These are phyloP conservation scores for Aspergillus ostianus DNA, from an alignment of 495 filamentous ascomycete genomes.

Conservation along the genomic window DNA sequence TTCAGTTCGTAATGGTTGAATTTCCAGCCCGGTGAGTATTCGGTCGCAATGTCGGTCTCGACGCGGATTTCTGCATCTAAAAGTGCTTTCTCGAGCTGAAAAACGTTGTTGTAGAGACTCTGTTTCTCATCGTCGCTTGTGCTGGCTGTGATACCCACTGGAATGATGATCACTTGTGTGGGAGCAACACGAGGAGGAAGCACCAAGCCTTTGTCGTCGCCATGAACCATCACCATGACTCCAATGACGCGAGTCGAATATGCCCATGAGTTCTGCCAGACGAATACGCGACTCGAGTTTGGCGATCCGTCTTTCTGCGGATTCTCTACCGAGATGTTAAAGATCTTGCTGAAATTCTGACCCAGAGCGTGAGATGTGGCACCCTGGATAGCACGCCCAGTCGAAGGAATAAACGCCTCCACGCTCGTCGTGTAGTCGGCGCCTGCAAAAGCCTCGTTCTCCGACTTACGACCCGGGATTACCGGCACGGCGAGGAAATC, in stretches of 20 bases:
- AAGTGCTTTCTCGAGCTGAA: constrained; percentile 62
- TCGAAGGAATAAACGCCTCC: constrained; percentile 85
- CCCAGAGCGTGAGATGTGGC: constrained; percentile 94
- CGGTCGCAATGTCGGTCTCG: constrained; percentile 75
- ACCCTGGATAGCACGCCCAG: constrained; percentile 94
- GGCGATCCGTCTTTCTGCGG: constrained; percentile 44
- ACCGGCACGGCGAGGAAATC: constrained; percentile 93
- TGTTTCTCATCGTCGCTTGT: too few species aligned
- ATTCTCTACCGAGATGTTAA: constrained; percentile 95
- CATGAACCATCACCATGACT: constrained; percentile 97
- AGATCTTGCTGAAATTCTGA: constrained; percentile 98
- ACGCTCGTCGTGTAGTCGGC: constrained; percentile 93
- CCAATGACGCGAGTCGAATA: constrained; percentile 91
- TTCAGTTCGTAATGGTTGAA: constrained; percentile 98
- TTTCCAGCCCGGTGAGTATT: constrained; percentile 91
- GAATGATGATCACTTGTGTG: constrained; percentile 80
- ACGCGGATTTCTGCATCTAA: constrained; percentile 62
- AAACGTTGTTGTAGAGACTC: too few species aligned
- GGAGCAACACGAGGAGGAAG: constrained; percentile 85
- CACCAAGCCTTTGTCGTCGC: constrained; percentile 90
- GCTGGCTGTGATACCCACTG: constrained; percentile 83
- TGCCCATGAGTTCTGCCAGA: constrained; percentile 99
- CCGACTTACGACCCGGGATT: constrained; percentile 78
- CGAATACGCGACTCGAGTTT: constrained; percentile 35
- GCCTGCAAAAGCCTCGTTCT: constrained; percentile 96